Evolutionary conservation across 192 early-diverging fungal genomes (phyloP).

Genomic region (Pilobolus umbonatus): DNA sequence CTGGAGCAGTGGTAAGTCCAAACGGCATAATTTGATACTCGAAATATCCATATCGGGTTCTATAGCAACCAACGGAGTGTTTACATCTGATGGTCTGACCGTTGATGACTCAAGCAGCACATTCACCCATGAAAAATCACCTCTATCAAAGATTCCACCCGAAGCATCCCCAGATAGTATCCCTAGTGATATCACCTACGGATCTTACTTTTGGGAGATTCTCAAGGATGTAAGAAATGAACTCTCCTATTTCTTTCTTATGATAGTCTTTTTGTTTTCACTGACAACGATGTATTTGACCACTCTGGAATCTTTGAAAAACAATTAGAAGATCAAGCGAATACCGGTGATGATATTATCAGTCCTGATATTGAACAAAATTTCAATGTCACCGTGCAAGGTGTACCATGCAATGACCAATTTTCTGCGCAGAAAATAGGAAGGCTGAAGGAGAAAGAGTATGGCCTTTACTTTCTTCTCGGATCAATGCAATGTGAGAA

Average conservation of each 20-base stretch:
- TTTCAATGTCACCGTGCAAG: neutral
- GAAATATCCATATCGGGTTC: too few species aligned
- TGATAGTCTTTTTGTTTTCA: neutral
- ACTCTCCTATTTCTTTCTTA: neutral
- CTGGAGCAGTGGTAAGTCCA: too few species aligned
- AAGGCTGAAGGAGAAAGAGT: neutral
- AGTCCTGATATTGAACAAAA: neutral
- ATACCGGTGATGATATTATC: neutral
- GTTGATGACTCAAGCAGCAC: too few species aligned
- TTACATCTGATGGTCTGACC: too few species aligned
- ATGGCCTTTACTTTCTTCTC: neutral
- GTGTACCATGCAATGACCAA: neutral
- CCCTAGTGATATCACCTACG: constrained; percentile 1
- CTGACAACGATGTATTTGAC: neutral
- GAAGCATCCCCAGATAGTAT: too few species aligned
- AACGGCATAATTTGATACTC: too few species aligned
- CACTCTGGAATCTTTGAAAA: neutral
- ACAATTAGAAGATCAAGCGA: neutral
- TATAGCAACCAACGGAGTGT: too few species aligned
- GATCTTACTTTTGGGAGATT: neutral
- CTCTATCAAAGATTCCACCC: too few species aligned
- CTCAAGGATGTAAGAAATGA: neutral
- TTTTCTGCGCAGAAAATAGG: neutral
- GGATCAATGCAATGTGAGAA: neutral
- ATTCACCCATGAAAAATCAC: too few species aligned